Base-by-base conservation (phyloP, 768 basidiomycete genomes). In the Asterophora lycoperdoides region DNA sequence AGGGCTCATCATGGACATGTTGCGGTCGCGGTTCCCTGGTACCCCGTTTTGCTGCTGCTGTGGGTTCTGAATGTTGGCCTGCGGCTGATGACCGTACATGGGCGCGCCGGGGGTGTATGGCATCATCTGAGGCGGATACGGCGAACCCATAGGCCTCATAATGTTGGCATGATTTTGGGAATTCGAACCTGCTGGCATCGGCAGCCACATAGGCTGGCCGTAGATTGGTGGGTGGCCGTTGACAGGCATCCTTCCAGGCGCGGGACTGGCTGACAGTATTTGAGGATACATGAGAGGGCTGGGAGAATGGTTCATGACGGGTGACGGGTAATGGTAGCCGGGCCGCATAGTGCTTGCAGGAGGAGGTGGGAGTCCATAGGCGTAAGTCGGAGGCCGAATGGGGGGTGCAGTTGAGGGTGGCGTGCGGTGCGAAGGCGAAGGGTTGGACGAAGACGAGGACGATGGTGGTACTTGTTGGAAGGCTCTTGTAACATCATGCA, bases 401-500 rank as follows among this genome's bases (percentile, higher is more conserved):
- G 74, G 71, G 48, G 75, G 74, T 14, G 80, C 68, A 17, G 81
- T 75, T 17, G 83, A 78, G 2, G 79, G 67, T 26, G 58, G 48
- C 28, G 76, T 67, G 52, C 80, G 74, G 53, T 73, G 76, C 32
- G 72, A 60, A 10, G 74, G 60, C 38, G 74, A 65, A 40, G 55
- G 38, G 14, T 62, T 76, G 11, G 77, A 64, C 13, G 79, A 75
- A 2, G 86, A 74, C 8, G 79, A 75, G 2, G 86, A 74, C 8
- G 73, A 74, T 5, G 79, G 68, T 3, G 89, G 89, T 20, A 92
- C 90, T 65, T 84, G 84, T 60, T 93, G 90, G 69, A 93, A 93
- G 17, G 89, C 88, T 49, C 86, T 81, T 10, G 86, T 89, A 29
- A 91, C 88, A 47, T 93, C 90, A 48, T 84, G 82, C 33, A 85